phyloP scores from a whole-genome alignment of 139 green algal genomes.

The Gonium pectorale region DNA sequence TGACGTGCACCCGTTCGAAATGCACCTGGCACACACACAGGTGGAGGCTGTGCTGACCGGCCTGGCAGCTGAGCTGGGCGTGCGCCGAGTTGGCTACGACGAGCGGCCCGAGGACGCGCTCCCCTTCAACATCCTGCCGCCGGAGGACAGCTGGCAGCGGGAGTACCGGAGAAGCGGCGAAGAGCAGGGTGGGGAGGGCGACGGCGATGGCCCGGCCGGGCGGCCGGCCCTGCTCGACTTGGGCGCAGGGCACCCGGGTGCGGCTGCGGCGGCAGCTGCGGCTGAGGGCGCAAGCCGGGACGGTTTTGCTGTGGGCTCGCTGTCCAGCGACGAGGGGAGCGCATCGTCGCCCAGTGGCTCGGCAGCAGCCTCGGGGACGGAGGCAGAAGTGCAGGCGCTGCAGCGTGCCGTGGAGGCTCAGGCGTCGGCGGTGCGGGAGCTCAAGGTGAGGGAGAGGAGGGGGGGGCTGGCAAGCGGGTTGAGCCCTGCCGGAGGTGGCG shows the following conservation, averaged over 20 bases:
- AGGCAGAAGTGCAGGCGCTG: slow-evolving; percentile 4
- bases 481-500: no score
- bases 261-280: background rate
- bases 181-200: background rate
- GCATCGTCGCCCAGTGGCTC: background rate
- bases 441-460: slow-evolving; percentile 41
- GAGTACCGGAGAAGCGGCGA: background rate
- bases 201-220: background rate
- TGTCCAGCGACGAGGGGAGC: no score
- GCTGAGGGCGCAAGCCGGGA: no score
- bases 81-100: slow-evolving; percentile 1
- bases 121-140: slow-evolving; percentile 55
- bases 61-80: slow-evolving; percentile 38
- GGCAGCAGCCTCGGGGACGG: no score
- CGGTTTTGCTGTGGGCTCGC: no score
- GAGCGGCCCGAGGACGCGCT: slow-evolving; percentile 45
- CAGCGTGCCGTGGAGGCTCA: slow-evolving; percentile 34
- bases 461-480: no score
- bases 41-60: slow-evolving; percentile 8
- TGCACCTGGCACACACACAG: background rate
- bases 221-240: no score
- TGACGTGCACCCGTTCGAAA: no score
- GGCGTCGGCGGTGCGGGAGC: slow-evolving; percentile 34
- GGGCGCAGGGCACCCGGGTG: background rate
- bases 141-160: background rate